Evolutionary conservation across 805 yeast species (phyloP).

Genomic region (Dipodascus geniculatus): DNA sequence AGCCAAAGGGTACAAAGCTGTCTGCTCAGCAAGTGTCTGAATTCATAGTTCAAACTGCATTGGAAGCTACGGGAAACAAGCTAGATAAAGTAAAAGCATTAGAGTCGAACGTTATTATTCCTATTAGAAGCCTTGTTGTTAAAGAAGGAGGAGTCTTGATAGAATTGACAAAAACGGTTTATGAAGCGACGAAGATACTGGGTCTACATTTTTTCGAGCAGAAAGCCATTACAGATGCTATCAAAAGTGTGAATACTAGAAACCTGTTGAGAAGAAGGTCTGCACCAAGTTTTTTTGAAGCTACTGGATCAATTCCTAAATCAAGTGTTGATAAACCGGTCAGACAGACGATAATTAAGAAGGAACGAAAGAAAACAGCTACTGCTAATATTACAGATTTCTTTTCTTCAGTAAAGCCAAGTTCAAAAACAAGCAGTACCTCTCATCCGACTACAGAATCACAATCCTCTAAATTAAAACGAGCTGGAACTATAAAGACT

Average conservation of each 20-base stretch:
- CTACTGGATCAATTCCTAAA: conserved; percentile 8
- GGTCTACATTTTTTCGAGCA: conserved; percentile 3
- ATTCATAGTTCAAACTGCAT: conserved; percentile 2
- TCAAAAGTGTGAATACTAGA: background rate
- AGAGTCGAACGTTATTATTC: background rate
- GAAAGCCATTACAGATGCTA: conserved; percentile 3
- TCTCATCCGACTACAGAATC: background rate
- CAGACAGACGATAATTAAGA: conserved; percentile 6
- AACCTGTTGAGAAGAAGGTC: background rate
- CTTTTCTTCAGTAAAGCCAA: background rate
- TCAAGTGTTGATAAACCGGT: conserved; percentile 4
- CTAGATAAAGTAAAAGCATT: background rate
- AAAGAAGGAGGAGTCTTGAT: conserved; percentile 3
- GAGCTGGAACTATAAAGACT: background rate
- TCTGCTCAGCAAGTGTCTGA: conserved; percentile 1
- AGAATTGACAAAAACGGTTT: conserved; percentile 1
- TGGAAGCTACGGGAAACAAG: background rate
- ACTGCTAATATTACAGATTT: conserved; percentile 20
- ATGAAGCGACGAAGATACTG: conserved; percentile 4
- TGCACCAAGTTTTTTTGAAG: conserved; percentile 11
- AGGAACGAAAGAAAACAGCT: conserved; percentile 15
- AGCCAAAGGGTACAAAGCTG: background rate
- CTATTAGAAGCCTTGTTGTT: background rate
- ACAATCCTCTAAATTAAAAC: background rate
- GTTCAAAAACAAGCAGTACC: background rate